These are phyloP conservation scores for Sclerotinia glacialis DNA, from an alignment of 2,329 filamentous ascomycete species.

Conservation along the genomic window DNA sequence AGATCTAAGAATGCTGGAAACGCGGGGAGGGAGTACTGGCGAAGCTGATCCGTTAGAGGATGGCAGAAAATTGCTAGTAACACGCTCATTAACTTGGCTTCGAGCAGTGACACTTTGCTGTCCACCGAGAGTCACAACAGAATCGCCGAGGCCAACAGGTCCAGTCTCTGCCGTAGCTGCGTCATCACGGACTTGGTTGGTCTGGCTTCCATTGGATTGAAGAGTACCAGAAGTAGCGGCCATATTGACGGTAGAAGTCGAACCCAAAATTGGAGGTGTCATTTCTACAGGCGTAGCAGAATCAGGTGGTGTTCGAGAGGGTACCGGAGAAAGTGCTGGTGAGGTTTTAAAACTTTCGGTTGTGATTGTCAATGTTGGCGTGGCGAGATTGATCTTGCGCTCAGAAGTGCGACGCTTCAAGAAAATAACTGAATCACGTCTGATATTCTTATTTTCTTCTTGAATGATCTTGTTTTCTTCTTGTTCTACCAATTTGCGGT, in stretches of 20 bases:
- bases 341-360: not conserved
- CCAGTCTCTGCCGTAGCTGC: not conserved
- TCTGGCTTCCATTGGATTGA: not conserved
- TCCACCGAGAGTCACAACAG: not conserved
- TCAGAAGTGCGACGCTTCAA: conserved; percentile 14
- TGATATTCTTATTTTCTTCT: conserved; percentile 11
- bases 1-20: not conserved
- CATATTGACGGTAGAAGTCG: not conserved
- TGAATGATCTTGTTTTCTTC: conserved; percentile 11
- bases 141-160: not conserved
- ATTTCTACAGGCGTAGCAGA: not conserved
- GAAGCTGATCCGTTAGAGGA: not conserved
- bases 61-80: not conserved
- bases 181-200: not conserved
- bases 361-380: conserved; percentile 1
- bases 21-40: not conserved
- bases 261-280: not conserved
- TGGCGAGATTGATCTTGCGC: conserved; percentile 2
- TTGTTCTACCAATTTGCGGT: conserved; percentile 15
- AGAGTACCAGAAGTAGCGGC: too few relatives aligned
- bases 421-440: conserved; percentile 6
- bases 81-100: not conserved
- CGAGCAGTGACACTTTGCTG: not conserved
- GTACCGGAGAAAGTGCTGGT: not conserved
- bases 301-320: not conserved